Evolutionary conservation across 2,329 filamentous ascomycete species (phyloP).

Genomic region (Gremmenia infestans): DNA sequence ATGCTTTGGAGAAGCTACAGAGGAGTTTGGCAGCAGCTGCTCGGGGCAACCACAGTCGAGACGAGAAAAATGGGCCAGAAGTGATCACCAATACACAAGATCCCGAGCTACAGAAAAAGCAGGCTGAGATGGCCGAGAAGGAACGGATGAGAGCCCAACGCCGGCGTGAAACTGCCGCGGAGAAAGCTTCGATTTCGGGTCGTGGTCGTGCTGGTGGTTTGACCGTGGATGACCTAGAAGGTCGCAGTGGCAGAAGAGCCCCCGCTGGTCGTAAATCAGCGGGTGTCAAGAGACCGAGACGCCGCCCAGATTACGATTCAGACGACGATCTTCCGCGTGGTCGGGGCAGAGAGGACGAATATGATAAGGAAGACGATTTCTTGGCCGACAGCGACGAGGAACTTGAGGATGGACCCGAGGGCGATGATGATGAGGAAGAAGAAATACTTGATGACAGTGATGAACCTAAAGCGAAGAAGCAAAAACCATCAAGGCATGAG

Average conservation of each 20-base stretch:
- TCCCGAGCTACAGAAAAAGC: slow-evolving; percentile 68
- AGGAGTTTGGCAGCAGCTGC: slow-evolving; percentile 61
- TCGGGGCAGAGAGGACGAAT: slow-evolving; percentile 61
- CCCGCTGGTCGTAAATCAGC: slow-evolving; percentile 50
- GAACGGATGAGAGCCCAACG: slow-evolving; percentile 64
- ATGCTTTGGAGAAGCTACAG: slow-evolving; percentile 64
- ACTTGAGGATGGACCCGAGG: slow-evolving; percentile 51
- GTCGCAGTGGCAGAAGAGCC: slow-evolving; percentile 43
- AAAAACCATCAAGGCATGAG: slow-evolving; percentile 28
- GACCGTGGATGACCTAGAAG: slow-evolving; percentile 66
- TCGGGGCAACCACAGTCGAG: slow-evolving; percentile 47
- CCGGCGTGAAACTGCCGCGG: slow-evolving; percentile 61
- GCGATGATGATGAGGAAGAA: slow-evolving; percentile 42
- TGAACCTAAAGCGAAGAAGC: slow-evolving; percentile 30
- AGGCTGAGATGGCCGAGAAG: slow-evolving; percentile 70
- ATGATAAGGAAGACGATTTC: slow-evolving; percentile 76
- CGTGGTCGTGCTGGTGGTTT: slow-evolving; percentile 50
- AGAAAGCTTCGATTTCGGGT: slow-evolving; percentile 39
- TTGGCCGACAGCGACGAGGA: slow-evolving; percentile 73
- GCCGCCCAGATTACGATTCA: slow-evolving; percentile 65
- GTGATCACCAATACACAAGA: slow-evolving; percentile 68
- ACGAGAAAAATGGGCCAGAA: slow-evolving; percentile 54
- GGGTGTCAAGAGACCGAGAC: slow-evolving; percentile 48
- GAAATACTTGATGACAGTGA: slow-evolving; percentile 40
- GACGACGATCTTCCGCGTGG: slow-evolving; percentile 64